Percentiles rank a stretch among this genome's conserved stretches.
Evolutionary conservation across 2,329 filamentous ascomycete species (phyloP).

Genomic region (Myriosclerotinia duriaeana): DNA sequence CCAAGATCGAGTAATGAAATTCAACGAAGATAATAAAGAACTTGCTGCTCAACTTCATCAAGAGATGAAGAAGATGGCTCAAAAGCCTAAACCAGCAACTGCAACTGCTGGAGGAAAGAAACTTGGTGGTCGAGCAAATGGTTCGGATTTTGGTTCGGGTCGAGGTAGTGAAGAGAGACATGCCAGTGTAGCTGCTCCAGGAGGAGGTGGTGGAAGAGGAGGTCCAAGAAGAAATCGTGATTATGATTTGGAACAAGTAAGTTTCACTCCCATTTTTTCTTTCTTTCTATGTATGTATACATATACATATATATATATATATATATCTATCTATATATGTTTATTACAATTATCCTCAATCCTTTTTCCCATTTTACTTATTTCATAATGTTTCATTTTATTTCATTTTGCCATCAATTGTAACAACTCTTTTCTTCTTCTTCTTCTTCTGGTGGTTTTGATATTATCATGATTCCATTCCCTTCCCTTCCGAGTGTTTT

Average conservation of each 20-base stretch:
- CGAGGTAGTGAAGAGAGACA: constrained; percentile 78
- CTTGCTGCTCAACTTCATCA: constrained; percentile 72
- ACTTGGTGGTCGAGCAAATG: constrained; percentile 49
- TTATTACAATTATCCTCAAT: neutral
- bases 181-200: constrained; percentile 58
- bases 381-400: too few relatives aligned
- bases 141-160: constrained; percentile 61
- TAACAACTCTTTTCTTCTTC: too few relatives aligned
- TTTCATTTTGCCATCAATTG: too few relatives aligned
- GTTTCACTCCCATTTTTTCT: constrained; percentile 49
- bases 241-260: constrained; percentile 79
- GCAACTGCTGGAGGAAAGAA: constrained; percentile 59
- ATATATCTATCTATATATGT: too few relatives aligned
- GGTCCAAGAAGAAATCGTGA: constrained; percentile 75
- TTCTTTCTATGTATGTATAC: too few relatives aligned
- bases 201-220: constrained; percentile 47
- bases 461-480: neutral
- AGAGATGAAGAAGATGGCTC: constrained; percentile 55
- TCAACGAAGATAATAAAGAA: constrained; percentile 92
- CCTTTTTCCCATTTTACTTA: neutral
- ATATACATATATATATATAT: too few relatives aligned
- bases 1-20: constrained; percentile 88
- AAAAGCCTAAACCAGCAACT: constrained; percentile 47
- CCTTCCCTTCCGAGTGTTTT: too few relatives aligned
- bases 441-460: neutral